Evolutionary conservation across 148 eudicot species (phyloP), one percentile per base, ranked within the genome.

Genomic region (Nepenthes mirabilis): DNA sequence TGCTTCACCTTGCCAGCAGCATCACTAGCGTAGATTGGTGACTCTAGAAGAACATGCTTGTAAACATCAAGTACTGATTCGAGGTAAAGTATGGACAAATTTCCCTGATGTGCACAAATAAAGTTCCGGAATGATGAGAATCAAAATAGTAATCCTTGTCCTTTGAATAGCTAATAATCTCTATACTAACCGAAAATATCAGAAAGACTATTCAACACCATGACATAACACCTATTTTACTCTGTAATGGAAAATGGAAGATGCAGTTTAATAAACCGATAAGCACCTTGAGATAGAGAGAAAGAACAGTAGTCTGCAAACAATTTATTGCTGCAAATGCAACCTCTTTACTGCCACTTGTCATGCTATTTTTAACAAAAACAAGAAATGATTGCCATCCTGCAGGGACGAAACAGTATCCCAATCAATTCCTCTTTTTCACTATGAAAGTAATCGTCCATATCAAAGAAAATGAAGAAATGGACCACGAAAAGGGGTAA

Each of bases 241-340:
- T 50, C 53, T 50, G 4, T 11, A 2, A 32, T 55, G 58, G 7
- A 2, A 23, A 14, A 55, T 33, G 3, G 58, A 33, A 55, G 37
- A n/a, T 11, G 23, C 23, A 23, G 23, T 23, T 23, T 23, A 23
- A 23, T 23, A 23, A 23, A 23, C 23, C 23, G 0, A 54, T 51
- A 37, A 62, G 69, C 65, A 93, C 98, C 90, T 82, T 93, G 36
- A 88, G 80, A 69, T 95, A 80, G 64, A 88, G 98, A 67, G 98
- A 86, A 47, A 85, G 68, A 60, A 86, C 76, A 36, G 96, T 83
- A 43, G 91, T 79, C 82, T 93, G 98, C 57, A 93, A 80, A 70
- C 98, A 93, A 69, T 78, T 86, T 68, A 93, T 81, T 60, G 96
- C 95, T 58, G 96, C 98, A 73, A 88, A 77, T 43, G 91, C 86